These are phyloP conservation scores for Paramarasmius palmivorus DNA, from an alignment of 1,284 basidiomycete species.

Conservation along the genomic window DNA sequence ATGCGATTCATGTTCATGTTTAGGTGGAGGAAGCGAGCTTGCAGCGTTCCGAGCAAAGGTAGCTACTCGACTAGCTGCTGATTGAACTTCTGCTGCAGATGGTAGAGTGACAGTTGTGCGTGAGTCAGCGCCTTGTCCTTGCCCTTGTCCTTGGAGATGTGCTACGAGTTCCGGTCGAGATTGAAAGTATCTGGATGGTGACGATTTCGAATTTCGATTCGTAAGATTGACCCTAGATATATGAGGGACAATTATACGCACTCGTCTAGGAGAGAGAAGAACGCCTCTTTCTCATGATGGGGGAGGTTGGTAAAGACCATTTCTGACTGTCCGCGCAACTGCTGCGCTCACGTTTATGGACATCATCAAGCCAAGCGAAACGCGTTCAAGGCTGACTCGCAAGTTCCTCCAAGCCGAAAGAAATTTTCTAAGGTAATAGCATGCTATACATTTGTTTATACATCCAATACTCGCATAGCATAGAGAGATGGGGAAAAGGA, in stretches of 20 bases:
- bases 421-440: constrained; percentile 1
- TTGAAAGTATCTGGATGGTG: constrained; percentile 68
- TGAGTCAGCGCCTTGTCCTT: background rate
- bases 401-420: background rate
- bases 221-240: background rate
- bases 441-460: constrained; percentile 6
- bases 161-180: constrained; percentile 68
- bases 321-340: constrained; percentile 3
- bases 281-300: constrained; percentile 71
- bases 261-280: constrained; percentile 79
- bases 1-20: constrained; percentile 4
- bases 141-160: constrained; percentile 20
- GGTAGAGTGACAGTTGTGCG: constrained; percentile 24
- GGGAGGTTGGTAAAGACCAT: constrained; percentile 75
- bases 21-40: constrained; percentile 8
- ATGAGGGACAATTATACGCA: constrained; percentile 31
- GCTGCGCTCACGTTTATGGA: background rate
- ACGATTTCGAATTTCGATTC: background rate
- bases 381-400: too few species aligned
- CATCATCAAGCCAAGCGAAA: background rate
- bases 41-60: constrained; percentile 46
- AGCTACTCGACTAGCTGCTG: constrained; percentile 48
- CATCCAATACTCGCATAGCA: constrained; percentile 1
- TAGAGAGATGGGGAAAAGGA: background rate
- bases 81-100: constrained; percentile 23